Evolutionary conservation across 768 basidiomycete genomes (phyloP).

Genomic region (Russula lepida): DNA sequence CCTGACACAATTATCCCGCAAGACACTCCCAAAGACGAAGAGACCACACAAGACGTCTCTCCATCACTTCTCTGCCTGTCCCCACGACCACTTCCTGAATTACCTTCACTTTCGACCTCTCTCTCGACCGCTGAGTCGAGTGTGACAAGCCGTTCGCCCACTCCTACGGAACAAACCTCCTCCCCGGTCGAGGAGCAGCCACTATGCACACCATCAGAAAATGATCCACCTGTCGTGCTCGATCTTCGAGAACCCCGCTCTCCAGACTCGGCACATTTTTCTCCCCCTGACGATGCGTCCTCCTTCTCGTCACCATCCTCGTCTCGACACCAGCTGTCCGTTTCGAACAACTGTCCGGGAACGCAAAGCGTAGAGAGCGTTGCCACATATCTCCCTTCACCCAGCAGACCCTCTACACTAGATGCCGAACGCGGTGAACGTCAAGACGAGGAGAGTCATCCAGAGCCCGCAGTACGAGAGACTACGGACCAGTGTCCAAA

Average conservation of each 20-base stretch:
- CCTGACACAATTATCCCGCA: neutral
- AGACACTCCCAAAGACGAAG: neutral
- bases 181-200: neutral
- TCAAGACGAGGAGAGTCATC: neutral
- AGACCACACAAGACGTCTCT: constrained; percentile 3
- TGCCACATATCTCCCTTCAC: constrained; percentile 6
- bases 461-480: neutral
- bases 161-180: neutral
- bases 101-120: constrained; percentile 19
- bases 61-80: constrained; percentile 12
- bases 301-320: constrained; percentile 16
- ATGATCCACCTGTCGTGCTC: neutral
- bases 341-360: constrained; percentile 3
- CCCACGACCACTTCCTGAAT: constrained; percentile 16
- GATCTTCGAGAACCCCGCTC: constrained; percentile 18
- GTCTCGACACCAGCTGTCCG: constrained; percentile 16
- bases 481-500: neutral
- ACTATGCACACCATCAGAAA: neutral
- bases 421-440: neutral
- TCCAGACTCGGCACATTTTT: constrained; percentile 20
- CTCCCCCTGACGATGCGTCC: constrained; percentile 7
- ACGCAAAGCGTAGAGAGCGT: constrained; percentile 4
- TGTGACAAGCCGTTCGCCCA: neutral
- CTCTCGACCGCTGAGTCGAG: constrained; percentile 15
- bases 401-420: neutral